Base-by-base conservation (phyloP, 1,284 basidiomycete species). In the Vanrija sp. region DNA sequence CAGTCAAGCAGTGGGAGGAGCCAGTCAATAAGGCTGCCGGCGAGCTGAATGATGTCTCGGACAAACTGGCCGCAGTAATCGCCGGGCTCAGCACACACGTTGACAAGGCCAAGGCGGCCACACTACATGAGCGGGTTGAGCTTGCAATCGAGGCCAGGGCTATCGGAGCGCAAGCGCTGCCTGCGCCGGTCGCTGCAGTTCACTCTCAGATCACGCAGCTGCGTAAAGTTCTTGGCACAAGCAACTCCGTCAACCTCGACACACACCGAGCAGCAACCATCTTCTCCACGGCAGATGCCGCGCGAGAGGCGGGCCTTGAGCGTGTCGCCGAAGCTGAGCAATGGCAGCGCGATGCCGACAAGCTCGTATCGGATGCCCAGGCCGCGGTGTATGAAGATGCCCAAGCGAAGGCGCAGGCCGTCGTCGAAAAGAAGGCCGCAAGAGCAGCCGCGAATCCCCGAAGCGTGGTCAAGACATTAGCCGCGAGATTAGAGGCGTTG, bases 401-500 rank as follows among this genome's bases (percentile, higher is more conserved):
- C 25, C 25, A 34, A n/a, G 44, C 34, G 8, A 28, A 45, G 29
- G n/a, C 34, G 14, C 43, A 16, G 14, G 25, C 25, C 8, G 44
- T 8, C 26, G 21, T 49, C 7, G 16, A 26, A 16, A 40, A 38
- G 39, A 46, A 39, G n/a, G 38, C 8, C 23, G 45, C 19, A 43
- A 12, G 34, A 12, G 34, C 34, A 15, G 34, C 34, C 12, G 34
- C 34, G 14, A 34, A 34, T 12, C 34, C 34, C 12, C 34, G 34
- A 34, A 34, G 34, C 12, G 34, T 34, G 34, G 34, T 51, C 28
- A 7, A 49, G 3, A 57, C 64, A 3, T 50, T 71, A 2, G 61
- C 60, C 50, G 45, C 52, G 12, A 52, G 63, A 4, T 62, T 73
- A 15, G 58, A 65, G 23, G 49, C 60, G 5, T 52, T 68, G 43